Base-by-base conservation (phyloP, 306 rosid genomes). In the Glycine latifolia region DNA sequence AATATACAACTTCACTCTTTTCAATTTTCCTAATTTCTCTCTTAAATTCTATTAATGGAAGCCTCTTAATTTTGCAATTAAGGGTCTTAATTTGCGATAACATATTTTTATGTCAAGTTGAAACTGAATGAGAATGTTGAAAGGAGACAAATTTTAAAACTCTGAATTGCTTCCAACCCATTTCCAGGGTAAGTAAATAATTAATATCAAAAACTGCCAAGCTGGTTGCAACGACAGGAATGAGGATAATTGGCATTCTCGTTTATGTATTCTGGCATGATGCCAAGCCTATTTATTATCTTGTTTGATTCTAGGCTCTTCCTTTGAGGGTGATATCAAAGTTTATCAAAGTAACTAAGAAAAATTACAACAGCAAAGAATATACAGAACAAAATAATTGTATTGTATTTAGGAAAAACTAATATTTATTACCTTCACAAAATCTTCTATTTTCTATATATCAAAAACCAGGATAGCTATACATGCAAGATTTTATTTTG, bases 401-500 rank as follows among this genome's bases (percentile, higher is more conserved):
- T 17, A 69, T 46, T 14, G 48, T 31, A 65, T 65, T 13, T 41
- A 41, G 82, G 14, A 17, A 16, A 78, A 54, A 35, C 7, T 43
- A 55, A 67, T 54, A 78, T 54, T 55, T 48, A 69, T 20, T 20
- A 69, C 15, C 6, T 69, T 17, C 75, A 67, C n/a, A 53, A 56
- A 59, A 33, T 49, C 67, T 60, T 77, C 26, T 26, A 70, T 71
- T 63, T 70, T 77, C 62, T 71, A 69, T 50, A 10, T 35, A 44
- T 9, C 37, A 77, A 43, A 52, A 12, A 50, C 6, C 31, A 14
- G 43, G 53, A 60, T 4, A 62, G 31, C 14, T 63, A 83, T 6
- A 65, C 53, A 41, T 69, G 76, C 41, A 65, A 54, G 71, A 78
- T 62, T 55, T 35, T 69, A 41, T 73, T 71, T 2, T n/a, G 76